These are phyloP conservation scores for Truncatella angustata DNA, from an alignment of 2,329 filamentous ascomycete species.

Conservation along the genomic window DNA sequence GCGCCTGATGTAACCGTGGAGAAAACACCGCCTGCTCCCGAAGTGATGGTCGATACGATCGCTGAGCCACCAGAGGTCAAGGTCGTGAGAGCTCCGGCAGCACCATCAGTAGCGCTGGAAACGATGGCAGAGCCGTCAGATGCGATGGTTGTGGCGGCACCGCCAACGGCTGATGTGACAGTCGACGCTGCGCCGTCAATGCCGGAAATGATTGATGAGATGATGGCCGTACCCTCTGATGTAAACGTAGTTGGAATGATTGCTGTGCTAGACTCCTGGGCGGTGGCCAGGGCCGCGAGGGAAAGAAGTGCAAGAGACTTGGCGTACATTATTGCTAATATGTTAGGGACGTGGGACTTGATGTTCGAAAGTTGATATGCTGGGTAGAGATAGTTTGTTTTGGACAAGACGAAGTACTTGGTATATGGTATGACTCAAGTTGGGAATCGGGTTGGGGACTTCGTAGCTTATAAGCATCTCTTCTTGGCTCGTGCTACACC, in stretches of 20 bases:
- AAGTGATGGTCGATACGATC: conserved; percentile 2
- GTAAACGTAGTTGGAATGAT: neutral
- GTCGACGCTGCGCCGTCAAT: neutral
- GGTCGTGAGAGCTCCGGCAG: neutral
- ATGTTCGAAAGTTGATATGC: too few species aligned
- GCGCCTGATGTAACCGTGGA: conserved; percentile 2
- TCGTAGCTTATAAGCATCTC: neutral
- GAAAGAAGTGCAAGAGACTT: neutral
- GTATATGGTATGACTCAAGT: neutral
- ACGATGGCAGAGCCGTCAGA: neutral
- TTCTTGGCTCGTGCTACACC: neutral
- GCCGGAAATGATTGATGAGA: neutral
- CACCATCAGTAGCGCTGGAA: neutral
- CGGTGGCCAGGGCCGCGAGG: neutral
- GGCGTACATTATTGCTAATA: neutral
- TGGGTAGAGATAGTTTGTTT: neutral
- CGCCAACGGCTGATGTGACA: neutral
- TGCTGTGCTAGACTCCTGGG: neutral
- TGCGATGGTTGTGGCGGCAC: neutral
- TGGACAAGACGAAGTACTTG: neutral
- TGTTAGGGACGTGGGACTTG: neutral
- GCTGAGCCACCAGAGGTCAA: neutral
- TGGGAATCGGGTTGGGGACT: neutral
- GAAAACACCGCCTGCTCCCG: neutral
- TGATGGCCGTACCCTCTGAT: too few species aligned